Evolutionary conservation across 352 stramenopile species (phyloP), one percentile per base, ranked within the genome.

Genomic region (Nothophytophthora sp.): DNA sequence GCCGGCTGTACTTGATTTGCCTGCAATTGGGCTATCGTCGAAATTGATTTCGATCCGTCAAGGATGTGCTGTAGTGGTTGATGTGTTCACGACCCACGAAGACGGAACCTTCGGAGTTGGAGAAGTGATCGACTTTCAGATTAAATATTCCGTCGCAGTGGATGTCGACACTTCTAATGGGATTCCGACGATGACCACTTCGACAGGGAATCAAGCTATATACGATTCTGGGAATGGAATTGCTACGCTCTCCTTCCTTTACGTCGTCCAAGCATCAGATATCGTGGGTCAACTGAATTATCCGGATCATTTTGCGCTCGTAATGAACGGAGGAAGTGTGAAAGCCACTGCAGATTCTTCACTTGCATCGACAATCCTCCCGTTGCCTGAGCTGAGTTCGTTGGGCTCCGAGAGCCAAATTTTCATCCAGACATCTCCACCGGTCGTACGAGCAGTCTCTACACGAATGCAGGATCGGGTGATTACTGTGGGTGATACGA

Each of bases 31-130:
- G 0, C 32, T 90, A 2, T 63, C 63, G 5, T 76, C 74, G 0
- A 90, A 88, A 43, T 65, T 46, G 4, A 84, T 93, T 18, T 50
- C 67, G 0, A 88, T 91, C 20, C 44, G 82, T 12, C 81, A 88
- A 47, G 30, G 16, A 0, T 78, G 74, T n/a, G 70, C 62, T 20
- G 53, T 36, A 15, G 53, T 88, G 9, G 35, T 35, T 1, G 24
- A 51, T 8, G 63, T 91, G 3, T 63, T 51, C 5, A 83, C 63
- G 2, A 55, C 63, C 0, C 74, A 84, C 27, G 80, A 83, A 62
- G 73, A 86, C 34, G 78, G 50, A 7, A 83, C 52, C 0, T 70
- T 67, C 9, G 81, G 76, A 1, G 67, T 71, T 25, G 83, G 83
- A 2, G 79, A 93, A 36, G 54, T 72, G 10, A 60, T 93, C n/a